Conservation (phyloP, 1,139 yeast species). For the Candida sp. region DNA sequence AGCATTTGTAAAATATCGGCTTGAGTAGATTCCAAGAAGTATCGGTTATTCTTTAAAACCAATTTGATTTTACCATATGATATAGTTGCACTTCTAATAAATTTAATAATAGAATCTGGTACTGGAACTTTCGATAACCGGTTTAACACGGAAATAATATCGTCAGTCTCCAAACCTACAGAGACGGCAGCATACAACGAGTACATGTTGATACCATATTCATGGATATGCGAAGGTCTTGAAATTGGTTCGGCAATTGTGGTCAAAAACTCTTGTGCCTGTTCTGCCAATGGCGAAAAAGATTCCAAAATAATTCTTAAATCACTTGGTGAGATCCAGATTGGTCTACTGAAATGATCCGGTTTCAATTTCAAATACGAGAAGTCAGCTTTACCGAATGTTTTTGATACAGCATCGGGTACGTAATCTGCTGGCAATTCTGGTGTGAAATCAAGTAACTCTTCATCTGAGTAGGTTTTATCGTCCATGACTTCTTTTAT, state of each 20-base stretch:
- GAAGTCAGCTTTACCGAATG: conserved; percentile 83
- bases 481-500: conserved; percentile 32
- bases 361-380: conserved; percentile 85
- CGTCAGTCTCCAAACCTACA: conserved; percentile 94
- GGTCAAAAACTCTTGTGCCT: conserved; percentile 94
- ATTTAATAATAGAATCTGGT: conserved; percentile 79
- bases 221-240: conserved; percentile 94
- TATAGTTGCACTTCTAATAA: conserved; percentile 86
- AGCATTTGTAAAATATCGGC: conserved; percentile 94
- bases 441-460: conserved; percentile 39
- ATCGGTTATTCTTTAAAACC: conserved; percentile 90
- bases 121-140: conserved; percentile 93
- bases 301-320: conserved; percentile 90
- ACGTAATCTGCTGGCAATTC: conserved; percentile 69
- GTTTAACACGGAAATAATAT: conserved; percentile 85
- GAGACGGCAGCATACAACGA: conserved; percentile 98
- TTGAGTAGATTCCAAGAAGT: conserved; percentile 93
- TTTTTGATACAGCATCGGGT: conserved; percentile 81
- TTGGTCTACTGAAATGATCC: conserved; percentile 90
- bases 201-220: conserved; percentile 87
- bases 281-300: conserved; percentile 95
- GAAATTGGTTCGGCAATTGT: conserved; percentile 99
- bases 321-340: conserved; percentile 95
- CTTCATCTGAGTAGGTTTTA: conserved; percentile 39
- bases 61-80: conserved; percentile 96